Evolutionary conservation across 2,329 filamentous ascomycete species (phyloP), one percentile per base, ranked within the genome.

Genomic region (Phaeophleospora eucalypticola): DNA sequence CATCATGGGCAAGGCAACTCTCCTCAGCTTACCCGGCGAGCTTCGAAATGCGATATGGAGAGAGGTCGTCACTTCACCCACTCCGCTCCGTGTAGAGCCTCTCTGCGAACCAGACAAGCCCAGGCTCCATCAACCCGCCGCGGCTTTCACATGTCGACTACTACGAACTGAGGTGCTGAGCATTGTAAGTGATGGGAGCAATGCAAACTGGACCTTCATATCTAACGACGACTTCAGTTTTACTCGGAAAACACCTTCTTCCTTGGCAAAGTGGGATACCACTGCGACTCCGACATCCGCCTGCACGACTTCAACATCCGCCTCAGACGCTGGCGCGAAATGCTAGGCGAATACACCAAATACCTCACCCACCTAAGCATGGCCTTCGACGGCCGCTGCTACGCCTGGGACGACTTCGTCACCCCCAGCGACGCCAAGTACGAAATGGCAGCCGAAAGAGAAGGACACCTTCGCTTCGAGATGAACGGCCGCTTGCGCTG

Each of bases 221-320:
- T n/a, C 24, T 6, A 29, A 12, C 24, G 12, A 29, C 24, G 6
- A 29, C 24, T 29, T 29, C 24, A 29, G 24, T 58, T 51, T 51
- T 58, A 56, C 38, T 39, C 52, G 27, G 53, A 53, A 19, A 58
- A 56, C 36, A 45, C 39, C 27, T 58, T 52, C 46, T 48, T 46
- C 43, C 46, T 56, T 1, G 53, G 51, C 33, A 54, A 51, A 42
- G 52, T 56, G 20, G 53, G 51, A 24, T 54, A 54, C 41, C 45
- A 54, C 37, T 29, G 46, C 35, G 40, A 18, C 10, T 27, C 37
- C 18, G 45, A 51, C n/a, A 42, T 52, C 14, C 52, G 45, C 10
- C 36, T 56, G 4, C 49, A 53, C 37, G 53, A 56, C 21, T 56
- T 54, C 48, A 47, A 51, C 41, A 16, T 52, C 14, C 48, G 48